Percentiles rank a stretch among this genome's conserved stretches.
Evolutionary conservation across 2,329 filamentous ascomycete genomes (phyloP).

Genomic region (Chaetomiaceae sp.): DNA sequence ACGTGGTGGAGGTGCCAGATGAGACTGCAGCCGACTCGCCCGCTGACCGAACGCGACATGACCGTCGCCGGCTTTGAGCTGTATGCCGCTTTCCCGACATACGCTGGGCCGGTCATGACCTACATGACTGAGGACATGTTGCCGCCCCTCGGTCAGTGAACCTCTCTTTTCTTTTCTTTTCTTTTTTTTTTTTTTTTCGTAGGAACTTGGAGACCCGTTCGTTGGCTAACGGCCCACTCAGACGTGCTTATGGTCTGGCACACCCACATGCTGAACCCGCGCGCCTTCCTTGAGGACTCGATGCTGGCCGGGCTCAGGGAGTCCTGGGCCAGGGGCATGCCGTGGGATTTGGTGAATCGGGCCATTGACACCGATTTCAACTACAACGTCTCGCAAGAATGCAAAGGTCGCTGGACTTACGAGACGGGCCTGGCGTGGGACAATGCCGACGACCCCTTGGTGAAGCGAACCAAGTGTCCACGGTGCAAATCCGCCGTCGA

Average conservation of each 20-base stretch:
- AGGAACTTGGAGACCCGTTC: too few species aligned
- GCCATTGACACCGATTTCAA: conserved; percentile 57
- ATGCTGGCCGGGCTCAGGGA: conserved; percentile 51
- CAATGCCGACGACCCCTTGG: conserved; percentile 46
- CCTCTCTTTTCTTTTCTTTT: neutral
- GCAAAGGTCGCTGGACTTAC: conserved; percentile 43
- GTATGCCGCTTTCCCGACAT: conserved; percentile 34
- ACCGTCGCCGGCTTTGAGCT: conserved; percentile 13
- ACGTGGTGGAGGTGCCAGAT: conserved; percentile 52
- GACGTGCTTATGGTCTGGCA: conserved; percentile 80
- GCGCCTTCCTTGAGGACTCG: conserved; percentile 69
- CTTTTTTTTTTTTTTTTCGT: too few species aligned
- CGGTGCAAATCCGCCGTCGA: conserved; percentile 40
- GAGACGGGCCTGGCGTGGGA: conserved; percentile 54
- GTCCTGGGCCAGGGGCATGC: conserved; percentile 59
- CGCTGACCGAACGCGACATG: conserved; percentile 37
- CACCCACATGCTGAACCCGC: conserved; percentile 71
- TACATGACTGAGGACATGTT: conserved; percentile 42
- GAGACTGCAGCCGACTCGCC: conserved; percentile 22
- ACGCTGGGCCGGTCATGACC: conserved; percentile 24
- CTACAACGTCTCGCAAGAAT: conserved; percentile 45
- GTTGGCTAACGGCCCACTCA: conserved; percentile 28
- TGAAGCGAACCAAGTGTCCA: conserved; percentile 52
- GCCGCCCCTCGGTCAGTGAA: conserved; percentile 53
- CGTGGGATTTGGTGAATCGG: conserved; percentile 56